Conservation (phyloP, 2,329 filamentous ascomycete species). For the Aspergillus intermedius region DNA sequence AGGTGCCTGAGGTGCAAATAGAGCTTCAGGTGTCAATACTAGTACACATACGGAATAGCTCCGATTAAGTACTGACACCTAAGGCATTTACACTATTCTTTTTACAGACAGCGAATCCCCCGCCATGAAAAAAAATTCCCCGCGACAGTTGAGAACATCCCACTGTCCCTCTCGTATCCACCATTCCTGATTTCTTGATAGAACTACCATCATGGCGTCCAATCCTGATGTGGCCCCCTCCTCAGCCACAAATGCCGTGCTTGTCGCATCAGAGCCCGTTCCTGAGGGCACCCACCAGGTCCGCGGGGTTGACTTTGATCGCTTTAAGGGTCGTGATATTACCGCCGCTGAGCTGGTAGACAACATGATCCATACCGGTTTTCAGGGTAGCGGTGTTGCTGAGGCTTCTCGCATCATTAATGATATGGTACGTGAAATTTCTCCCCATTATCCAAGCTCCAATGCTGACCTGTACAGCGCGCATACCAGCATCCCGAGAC, state of each 20-base stretch:
- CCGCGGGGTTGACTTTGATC: conserved; percentile 86
- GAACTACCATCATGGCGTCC: background rate
- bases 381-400: conserved; percentile 72
- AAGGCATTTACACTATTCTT: background rate
- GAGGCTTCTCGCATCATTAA: conserved; percentile 91
- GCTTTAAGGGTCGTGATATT: conserved; percentile 62
- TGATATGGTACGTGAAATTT: conserved; percentile 63
- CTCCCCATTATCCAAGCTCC: background rate
- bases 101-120: conserved; percentile 4
- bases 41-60: background rate
- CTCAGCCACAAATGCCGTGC: conserved; percentile 68
- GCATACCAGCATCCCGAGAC: conserved; percentile 76
- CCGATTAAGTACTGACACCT: background rate
- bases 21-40: background rate
- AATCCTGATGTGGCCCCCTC: conserved; percentile 42
- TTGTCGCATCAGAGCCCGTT: conserved; percentile 76
- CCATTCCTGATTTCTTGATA: background rate
- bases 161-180: background rate
- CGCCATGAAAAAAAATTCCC: conserved; percentile 9
- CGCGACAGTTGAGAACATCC: conserved; percentile 1
- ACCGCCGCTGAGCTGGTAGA: conserved; percentile 78
- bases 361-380: conserved; percentile 80
- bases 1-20: conserved; percentile 9
- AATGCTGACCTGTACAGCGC: conserved; percentile 47
- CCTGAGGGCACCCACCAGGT: conserved; percentile 74